These are phyloP conservation scores for Klebsormidium nitens DNA, from an alignment of 139 green algal genomes.

Conservation along the genomic window DNA sequence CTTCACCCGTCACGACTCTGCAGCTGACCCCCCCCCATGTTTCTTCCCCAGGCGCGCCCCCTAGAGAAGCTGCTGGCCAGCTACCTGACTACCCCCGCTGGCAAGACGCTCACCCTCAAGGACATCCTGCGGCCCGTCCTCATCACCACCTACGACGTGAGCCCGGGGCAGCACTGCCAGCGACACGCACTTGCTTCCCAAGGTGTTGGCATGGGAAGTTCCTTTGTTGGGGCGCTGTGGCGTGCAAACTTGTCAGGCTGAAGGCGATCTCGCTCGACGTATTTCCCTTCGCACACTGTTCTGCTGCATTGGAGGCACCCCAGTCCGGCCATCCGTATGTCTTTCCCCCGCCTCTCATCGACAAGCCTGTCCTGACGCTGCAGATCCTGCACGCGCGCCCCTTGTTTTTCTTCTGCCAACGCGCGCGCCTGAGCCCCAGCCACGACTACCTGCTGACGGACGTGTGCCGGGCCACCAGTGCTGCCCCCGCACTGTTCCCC, in stretches of 20 bases:
- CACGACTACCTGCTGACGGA: conserved; percentile 7
- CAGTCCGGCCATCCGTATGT: no score
- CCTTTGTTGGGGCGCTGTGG: no score
- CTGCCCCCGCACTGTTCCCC: neutral
- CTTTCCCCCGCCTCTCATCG: no score
- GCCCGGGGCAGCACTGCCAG: no score
- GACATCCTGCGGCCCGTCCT: conserved; percentile 1
- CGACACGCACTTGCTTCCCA: no score
- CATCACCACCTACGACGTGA: conserved; percentile 20
- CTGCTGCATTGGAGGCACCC: no score
- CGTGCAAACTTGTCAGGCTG: no score
- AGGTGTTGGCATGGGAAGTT: no score
- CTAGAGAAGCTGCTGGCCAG: neutral
- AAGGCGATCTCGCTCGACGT: no score
- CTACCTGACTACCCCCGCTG: conserved; percentile 6
- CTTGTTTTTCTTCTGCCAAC: conserved; percentile 19
- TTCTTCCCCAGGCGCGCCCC: neutral
- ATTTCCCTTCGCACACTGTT: no score
- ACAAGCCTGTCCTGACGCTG: no score
- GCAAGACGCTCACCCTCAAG: neutral
- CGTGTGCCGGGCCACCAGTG: neutral
- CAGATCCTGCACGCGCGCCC: neutral
- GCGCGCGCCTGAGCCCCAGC: neutral
- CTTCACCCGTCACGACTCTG: no score
- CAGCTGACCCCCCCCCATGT: neutral